Base-by-base conservation (phyloP, 352 stramenopile species). In the Salisapilia sapeloensis region DNA sequence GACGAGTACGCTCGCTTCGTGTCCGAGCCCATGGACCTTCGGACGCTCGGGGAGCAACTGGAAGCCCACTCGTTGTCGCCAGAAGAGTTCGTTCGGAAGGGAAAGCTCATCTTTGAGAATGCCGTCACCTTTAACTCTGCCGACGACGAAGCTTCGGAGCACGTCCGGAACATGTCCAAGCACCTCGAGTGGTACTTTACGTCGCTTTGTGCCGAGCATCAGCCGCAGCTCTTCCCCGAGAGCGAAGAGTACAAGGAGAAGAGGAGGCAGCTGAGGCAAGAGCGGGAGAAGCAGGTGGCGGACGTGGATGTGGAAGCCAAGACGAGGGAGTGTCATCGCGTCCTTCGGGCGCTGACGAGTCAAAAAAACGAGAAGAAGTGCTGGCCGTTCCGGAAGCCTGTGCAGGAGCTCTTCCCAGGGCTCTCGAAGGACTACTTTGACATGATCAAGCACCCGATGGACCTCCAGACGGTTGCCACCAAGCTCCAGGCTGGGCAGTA, bases 291-390 rank as follows among this genome's bases (percentile, higher is more conserved):
- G 8, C 35, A 71, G 19, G 61, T 86, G 11, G 54, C 40, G 30
- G 58, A 32, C 6, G 50, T 78, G 0, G 54, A 66, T 0, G 59
- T 86, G 38, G 72, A 90, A 32, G 50, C 75, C 11, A 90, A 87
- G 46, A 63, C 70, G 2, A 84, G 78, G 33, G 75, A 90, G 41
- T 85, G 65, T 25, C 52, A 76, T 30, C 85, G 83, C 33, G 30
- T 90, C 17, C 46, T 90, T 20, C 60, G 67, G 6, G 66, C 78
- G 8, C 47, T 90, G n/a, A 76, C 81, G 35, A 84, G 64, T 33
- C 75, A 90, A 34, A 90, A 90, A 50, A 58, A 87, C 31, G 65
- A 85, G 44, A 87, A 86, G 38, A 77, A 83, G 39, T 82, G 63
- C 39, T 87, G 75, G 75, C 75, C 75, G 7, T 90, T 90, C 44